Base-by-base conservation (phyloP, 2,329 filamentous ascomycete genomes). In the Phyllosticta capitalensis region DNA sequence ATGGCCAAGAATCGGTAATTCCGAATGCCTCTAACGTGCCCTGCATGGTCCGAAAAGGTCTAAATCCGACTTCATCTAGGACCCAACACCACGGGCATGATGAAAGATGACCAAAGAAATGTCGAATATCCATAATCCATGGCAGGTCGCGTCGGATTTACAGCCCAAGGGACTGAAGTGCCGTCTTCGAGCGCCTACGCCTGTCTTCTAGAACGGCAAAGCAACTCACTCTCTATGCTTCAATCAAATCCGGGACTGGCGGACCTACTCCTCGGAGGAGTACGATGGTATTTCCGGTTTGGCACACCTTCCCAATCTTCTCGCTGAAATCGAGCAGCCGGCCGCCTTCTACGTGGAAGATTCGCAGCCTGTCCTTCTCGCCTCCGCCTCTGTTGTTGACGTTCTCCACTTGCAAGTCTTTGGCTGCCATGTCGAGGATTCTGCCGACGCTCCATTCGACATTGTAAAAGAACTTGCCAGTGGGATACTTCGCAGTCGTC, bases 301-400 rank as follows among this genome's bases (percentile, higher is more conserved):
- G 83, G 61, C 95, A 78, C 26, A 79, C 80, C 56, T 79, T 79
- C 4, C 90, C 91, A 59, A 96, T 79, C 77, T 92, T 92, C 74
- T 96, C 92, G 22, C 82, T 85, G 68, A 95, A 99, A 62, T 94
- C 92, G 63, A 99, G 73, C 63, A 99, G 72, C 61, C 90, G 79
- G 0, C 94, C 94, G 0, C 88, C 89, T 70, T 99, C 92, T 0
- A 99, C 89, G 71, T 97, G 92, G 68, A 96, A 99, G 0, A 99
- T 85, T 9, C 94, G 78, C 64, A 99, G 72, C 72, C 88, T 88
- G 61, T 91, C 86, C 70, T 88, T 85, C 75, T 95, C 90, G 12
- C 86, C 81, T 2, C 81, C 82, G 0, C 84, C 86, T 65, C 87
- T 81, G 67, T 95, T 95, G 69, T 95, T 95, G 63, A 92, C 74